These are phyloP conservation scores for Rhytidiadelphus loreus DNA, from an alignment of 225 moss, liverwort and hornwort species.

Conservation along the genomic window DNA sequence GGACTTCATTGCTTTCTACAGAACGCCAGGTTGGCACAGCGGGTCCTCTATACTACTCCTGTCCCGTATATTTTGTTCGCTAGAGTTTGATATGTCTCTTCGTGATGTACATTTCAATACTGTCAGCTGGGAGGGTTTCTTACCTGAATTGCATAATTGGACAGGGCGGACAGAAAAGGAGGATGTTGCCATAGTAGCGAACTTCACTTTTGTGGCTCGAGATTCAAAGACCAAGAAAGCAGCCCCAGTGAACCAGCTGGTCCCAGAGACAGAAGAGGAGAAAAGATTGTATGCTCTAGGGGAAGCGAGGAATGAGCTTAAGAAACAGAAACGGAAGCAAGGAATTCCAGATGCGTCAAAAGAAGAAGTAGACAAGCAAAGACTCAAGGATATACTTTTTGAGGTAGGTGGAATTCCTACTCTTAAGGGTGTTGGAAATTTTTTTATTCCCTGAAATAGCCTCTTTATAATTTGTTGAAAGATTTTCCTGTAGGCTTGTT, in stretches of 20 bases:
- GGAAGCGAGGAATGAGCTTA: constrained; percentile 50
- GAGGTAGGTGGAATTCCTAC: constrained; percentile 11
- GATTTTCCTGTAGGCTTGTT: neutral
- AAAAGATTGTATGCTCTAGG: constrained; percentile 38
- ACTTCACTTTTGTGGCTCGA: constrained; percentile 95
- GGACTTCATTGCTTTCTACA: neutral
- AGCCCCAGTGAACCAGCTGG: constrained; percentile 62
- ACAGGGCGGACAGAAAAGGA: constrained; percentile 25
- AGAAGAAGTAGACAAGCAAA: constrained; percentile 28
- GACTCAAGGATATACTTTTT: constrained; percentile 55
- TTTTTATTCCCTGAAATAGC: neutral
- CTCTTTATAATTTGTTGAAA: neutral
- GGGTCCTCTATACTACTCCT: neutral
- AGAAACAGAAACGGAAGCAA: constrained; percentile 32
- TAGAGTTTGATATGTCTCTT: neutral
- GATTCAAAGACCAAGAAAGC: constrained; percentile 63
- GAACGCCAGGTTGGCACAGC: neutral
- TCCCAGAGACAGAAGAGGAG: constrained; percentile 58
- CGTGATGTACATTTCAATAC: neutral
- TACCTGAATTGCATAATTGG: neutral
- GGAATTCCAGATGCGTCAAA: constrained; percentile 31
- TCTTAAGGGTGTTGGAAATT: neutral
- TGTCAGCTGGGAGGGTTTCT: neutral
- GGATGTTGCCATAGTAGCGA: constrained; percentile 57
- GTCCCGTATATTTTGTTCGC: neutral